Evolutionary conservation across 1,284 basidiomycete genomes (phyloP), one percentile per base, ranked within the genome.

Genomic region (Golubevia sp.): DNA sequence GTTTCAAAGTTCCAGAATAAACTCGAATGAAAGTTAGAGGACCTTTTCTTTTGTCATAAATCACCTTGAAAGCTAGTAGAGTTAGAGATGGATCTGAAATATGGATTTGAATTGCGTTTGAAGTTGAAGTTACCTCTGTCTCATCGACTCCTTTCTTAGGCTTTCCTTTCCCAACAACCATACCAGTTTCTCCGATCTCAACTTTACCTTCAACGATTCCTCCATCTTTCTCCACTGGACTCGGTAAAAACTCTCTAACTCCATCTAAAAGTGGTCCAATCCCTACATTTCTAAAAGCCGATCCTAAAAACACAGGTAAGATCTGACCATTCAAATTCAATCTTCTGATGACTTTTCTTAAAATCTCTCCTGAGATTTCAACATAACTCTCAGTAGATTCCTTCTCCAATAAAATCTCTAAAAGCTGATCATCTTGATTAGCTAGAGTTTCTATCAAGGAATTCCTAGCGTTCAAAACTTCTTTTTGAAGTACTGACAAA

Each of bases 21-120:
- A 95, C 88, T 24, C 93, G 87, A 38, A 95, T 90, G 77, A 93
- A 95, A 0, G 93, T 94, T 89, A 94, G 92, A 89, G 93, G 94
- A 15, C 93, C 93, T 68, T 88, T 88, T 64, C 88, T 88, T 68
- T 89, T 90, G 80, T 94, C 92, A 91, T 91, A 94, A 24, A 87
- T 87, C 20, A 95, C 92, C 80, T 95, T 95, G 91, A 93, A 95
- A 0, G 92, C 93, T 23, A 95, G 86, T 70, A 90, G 83, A 26
- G 88, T 88, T 21, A 91, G 77, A 25, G 60, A 50, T n/a, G 30
- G 24, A 24, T 68, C 58, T 25, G 27, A n/a, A 15, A 61, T 48
- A 24, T 50, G 34, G 13, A 67, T 51, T 8, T 30, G 38, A n/a
- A 38, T 49, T 57, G 55, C 56, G 51, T n/a, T 26, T 15, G 51